phyloP scores from a whole-genome alignment of 2,329 filamentous ascomycete species.

The Trichoderma endophyticum region DNA sequence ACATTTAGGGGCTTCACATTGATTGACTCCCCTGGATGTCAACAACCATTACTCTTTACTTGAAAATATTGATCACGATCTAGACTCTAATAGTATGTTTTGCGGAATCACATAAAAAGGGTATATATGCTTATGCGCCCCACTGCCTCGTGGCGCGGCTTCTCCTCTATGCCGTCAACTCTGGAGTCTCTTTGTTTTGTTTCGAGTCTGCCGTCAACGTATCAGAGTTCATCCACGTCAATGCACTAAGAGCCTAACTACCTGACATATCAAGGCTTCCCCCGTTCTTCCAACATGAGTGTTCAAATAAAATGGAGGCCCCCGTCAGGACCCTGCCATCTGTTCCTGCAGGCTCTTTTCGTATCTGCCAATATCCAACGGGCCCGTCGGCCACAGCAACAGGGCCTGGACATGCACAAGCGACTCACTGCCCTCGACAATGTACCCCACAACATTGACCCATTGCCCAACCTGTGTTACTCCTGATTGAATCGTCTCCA shows the following conservation, averaged over 20 bases:
- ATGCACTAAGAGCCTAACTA: neutral
- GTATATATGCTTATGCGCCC: neutral
- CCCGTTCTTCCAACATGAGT: no score
- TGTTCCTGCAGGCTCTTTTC: conserved; percentile 54
- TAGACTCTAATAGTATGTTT: neutral
- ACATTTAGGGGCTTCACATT: neutral
- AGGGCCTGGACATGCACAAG: conserved; percentile 65
- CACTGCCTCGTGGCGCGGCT: neutral
- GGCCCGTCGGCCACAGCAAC: conserved; percentile 72
- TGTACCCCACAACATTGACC: conserved; percentile 85
- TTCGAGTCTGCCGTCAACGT: neutral
- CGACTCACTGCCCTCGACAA: conserved; percentile 39
- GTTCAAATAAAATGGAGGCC: neutral
- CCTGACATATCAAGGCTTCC: neutral
- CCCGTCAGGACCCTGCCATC: conserved; percentile 20
- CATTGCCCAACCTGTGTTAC: conserved; percentile 73
- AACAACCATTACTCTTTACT: neutral
- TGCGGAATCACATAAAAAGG: neutral
- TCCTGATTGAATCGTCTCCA: conserved; percentile 61
- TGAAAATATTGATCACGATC: neutral
- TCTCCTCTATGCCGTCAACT: neutral
- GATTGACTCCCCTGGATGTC: neutral
- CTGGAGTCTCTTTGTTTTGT: neutral
- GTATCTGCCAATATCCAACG: conserved; percentile 69
- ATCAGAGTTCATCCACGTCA: neutral